phyloP scores from a whole-genome alignment of 371 early-diverging fungal genomes.

The Batrachochytrium dendrobatidis region DNA sequence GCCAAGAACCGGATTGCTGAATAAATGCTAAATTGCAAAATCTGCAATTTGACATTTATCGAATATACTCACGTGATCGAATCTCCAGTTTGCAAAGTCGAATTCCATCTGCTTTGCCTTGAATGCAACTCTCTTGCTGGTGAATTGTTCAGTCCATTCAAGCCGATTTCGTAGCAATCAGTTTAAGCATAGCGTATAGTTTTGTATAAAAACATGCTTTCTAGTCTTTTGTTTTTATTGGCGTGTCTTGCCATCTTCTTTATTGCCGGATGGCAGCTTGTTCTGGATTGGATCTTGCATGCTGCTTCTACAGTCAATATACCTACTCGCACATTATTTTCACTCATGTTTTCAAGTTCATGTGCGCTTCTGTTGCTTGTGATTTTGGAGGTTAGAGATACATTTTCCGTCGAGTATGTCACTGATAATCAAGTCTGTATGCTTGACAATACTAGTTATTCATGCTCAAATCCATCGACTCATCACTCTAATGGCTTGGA shows the following conservation, averaged over 20 bases:
- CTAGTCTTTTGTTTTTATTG: not conserved
- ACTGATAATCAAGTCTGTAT: not conserved
- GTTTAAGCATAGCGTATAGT: no score
- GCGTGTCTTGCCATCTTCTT: conserved; percentile 29
- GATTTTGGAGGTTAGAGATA: conserved; percentile 68
- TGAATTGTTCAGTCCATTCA: no score
- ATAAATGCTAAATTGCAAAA: no score
- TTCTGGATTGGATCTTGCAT: conserved; percentile 43
- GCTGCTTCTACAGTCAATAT: conserved; percentile 38
- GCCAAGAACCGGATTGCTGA: no score
- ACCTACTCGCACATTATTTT: conserved; percentile 61
- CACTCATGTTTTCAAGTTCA: conserved; percentile 66
- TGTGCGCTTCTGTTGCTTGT: conserved; percentile 75
- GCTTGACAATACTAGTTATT: not conserved
- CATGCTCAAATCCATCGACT: not conserved
- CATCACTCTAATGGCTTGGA: not conserved
- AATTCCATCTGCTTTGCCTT: no score
- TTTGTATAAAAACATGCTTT: no score
- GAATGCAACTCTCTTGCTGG: no score
- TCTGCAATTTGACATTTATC: no score
- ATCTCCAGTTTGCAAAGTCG: no score
- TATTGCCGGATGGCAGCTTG: conserved; percentile 47
- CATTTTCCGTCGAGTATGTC: conserved; percentile 13
- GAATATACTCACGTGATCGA: no score
- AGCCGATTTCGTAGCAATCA: no score